These are phyloP conservation scores for Diaporthe nobilis DNA, from an alignment of 2,329 filamentous ascomycete species.

Conservation along the genomic window DNA sequence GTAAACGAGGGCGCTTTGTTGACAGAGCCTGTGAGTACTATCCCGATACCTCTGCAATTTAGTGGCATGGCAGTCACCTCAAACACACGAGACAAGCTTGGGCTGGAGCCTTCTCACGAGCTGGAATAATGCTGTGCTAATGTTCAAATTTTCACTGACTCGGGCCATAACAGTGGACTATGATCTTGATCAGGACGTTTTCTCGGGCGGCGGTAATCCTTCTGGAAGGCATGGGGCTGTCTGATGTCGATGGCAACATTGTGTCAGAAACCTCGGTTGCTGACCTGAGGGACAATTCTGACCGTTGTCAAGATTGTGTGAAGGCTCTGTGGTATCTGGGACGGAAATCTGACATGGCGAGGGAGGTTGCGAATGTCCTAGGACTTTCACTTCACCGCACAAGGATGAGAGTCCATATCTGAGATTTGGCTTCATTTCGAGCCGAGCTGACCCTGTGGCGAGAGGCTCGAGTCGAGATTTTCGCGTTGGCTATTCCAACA, in stretches of 20 bases:
- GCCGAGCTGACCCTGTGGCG: background rate
- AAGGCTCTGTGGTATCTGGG: conserved; percentile 68
- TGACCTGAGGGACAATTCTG: conserved; percentile 45
- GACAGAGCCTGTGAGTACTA: conserved; percentile 72
- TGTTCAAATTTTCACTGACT: background rate
- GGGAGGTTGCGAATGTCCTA: conserved; percentile 38
- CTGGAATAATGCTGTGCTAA: background rate
- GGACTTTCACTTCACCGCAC: conserved; percentile 18
- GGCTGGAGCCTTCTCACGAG: background rate
- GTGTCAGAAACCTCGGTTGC: conserved; percentile 12
- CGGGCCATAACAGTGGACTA: background rate
- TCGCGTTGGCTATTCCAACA: background rate
- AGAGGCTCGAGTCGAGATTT: background rate
- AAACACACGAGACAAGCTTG: background rate
- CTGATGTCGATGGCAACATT: background rate
- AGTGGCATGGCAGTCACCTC: too few species aligned
- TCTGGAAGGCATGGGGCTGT: conserved; percentile 50
- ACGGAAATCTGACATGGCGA: conserved; percentile 65
- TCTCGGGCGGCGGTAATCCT: conserved; percentile 59
- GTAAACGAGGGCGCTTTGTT: conserved; percentile 69
- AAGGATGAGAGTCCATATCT: conserved; percentile 12
- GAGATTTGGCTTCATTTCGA: background rate
- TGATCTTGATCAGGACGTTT: conserved; percentile 63
- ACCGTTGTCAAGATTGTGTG: conserved; percentile 63
- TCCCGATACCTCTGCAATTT: conserved; percentile 45